Base-by-base conservation (phyloP, 2,329 filamentous ascomycete genomes). In the Beauveria rudraprayagi region DNA sequence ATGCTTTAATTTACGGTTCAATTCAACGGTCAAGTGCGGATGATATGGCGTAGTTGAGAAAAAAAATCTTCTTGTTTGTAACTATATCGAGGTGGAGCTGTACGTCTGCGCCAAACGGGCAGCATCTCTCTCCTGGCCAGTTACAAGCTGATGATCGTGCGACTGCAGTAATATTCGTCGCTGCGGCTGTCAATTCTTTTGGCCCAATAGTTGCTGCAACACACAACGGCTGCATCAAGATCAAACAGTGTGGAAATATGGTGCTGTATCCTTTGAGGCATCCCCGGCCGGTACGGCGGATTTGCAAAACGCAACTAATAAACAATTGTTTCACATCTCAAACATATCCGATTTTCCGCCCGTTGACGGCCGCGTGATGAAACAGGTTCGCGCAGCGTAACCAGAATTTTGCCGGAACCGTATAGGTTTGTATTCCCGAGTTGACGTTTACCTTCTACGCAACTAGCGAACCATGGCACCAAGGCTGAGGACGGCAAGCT, bases 241-340 rank as follows among this genome's bases (percentile, higher is more conserved):
- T 28, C 22, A 43, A 54, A n/a, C 3, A 47, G 41, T 34, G 11
- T 46, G 17, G 53, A 22, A 34, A 46, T 22, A 5, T 40, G 28
- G 24, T 37, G 14, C 9, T 44, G 40, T 44, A 19, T 55, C 52
- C 19, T 9, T 9, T 1, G 19, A 4, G 9, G 16, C 5, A 55
- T 17, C 26, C 8, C 17, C 41, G 26, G 26, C 17, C 17, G 14
- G 28, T 3, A 16, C 17, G 43, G 46, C 30, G 9, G 56, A 30
- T 58, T 51, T 19, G 22, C 56, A 28, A 58, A 58, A 51, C 56
- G 8, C 30, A 6, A 28, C 17, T 17, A 30, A 41, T 17, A 30
- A 41, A 56, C 8, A 28, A n/a, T 51, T 43, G 56, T 58, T 51
- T 58, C 56, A 50, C n/a, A 58, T 58, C 9, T 47, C 22, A 58